These are phyloP conservation scores for Medicago truncatula DNA, from an alignment of 306 rosid species.

Conservation along the genomic window DNA sequence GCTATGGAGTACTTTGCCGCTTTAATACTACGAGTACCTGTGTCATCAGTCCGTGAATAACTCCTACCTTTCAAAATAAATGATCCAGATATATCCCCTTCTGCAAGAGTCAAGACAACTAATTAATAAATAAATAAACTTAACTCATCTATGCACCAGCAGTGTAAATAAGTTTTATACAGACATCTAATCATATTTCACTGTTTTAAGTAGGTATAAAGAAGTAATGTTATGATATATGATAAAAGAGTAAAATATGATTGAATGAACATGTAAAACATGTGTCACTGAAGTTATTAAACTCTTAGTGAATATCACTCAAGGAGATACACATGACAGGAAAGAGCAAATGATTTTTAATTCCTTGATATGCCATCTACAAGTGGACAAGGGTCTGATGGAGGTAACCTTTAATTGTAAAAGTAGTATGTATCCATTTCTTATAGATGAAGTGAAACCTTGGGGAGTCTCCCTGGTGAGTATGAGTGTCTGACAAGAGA, in stretches of 20 bases:
- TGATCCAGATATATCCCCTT: constrained; percentile 69
- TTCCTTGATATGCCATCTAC: constrained; percentile 1
- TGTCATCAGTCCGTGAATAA: constrained; percentile 41
- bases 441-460: constrained; percentile 86
- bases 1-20: constrained; percentile 81
- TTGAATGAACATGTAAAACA: neutral
- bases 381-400: neutral
- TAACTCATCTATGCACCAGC: neutral
- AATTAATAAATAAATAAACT: constrained; percentile 3
- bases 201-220: neutral
- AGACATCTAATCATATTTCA: neutral
- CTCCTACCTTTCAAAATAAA: constrained; percentile 58
- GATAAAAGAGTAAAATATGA: neutral
- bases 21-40: constrained; percentile 31
- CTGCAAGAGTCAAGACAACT: constrained; percentile 46
- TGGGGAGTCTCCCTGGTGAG: constrained; percentile 79
- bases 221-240: neutral
- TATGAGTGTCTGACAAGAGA: constrained; percentile 79
- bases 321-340: constrained; percentile 2
- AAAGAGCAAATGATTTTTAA: neutral
- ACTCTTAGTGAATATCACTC: neutral
- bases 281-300: neutral
- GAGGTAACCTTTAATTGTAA: constrained; percentile 71
- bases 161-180: neutral
- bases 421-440: constrained; percentile 82